Conservation (phyloP, 2,329 filamentous ascomycete genomes). For the Hypoxylon sp. region DNA sequence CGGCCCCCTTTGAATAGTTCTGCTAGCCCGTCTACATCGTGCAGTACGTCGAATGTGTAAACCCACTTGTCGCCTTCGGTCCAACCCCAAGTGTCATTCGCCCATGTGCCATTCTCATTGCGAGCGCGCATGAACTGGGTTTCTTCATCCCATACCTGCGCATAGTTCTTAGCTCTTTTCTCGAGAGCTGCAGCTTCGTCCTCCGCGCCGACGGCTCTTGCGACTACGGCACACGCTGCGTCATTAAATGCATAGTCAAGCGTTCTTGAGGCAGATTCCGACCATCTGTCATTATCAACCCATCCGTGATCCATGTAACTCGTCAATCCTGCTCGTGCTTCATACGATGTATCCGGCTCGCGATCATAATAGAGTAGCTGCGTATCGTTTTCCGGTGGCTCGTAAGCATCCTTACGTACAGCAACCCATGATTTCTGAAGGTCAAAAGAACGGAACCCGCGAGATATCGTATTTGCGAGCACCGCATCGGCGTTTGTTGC, state of each 20-base stretch:
- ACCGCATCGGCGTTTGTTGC: slow-evolving; percentile 58
- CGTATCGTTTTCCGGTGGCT: slow-evolving; percentile 54
- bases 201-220: slow-evolving; percentile 48
- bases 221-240: slow-evolving; percentile 54
- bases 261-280: slow-evolving; percentile 56
- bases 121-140: slow-evolving; percentile 58
- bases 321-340: slow-evolving; percentile 56
- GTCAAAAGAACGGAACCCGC: slow-evolving; percentile 54
- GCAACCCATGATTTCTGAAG: slow-evolving; percentile 54
- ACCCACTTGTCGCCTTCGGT: slow-evolving; percentile 60
- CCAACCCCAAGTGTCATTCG: slow-evolving; percentile 55
- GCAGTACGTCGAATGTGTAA: slow-evolving; percentile 60
- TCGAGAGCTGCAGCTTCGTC: slow-evolving; percentile 46
- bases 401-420: slow-evolving; percentile 55
- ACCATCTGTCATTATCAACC: slow-evolving; percentile 58
- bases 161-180: slow-evolving; percentile 52
- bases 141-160: slow-evolving; percentile 52
- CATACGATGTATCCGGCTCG: slow-evolving; percentile 55
- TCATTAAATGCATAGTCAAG: slow-evolving; percentile 59
- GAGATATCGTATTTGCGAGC: slow-evolving; percentile 55
- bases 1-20: slow-evolving; percentile 49
- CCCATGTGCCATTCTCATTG: slow-evolving; percentile 57
- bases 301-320: slow-evolving; percentile 55
- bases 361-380: slow-evolving; percentile 57
- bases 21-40: slow-evolving; percentile 54